These are phyloP conservation scores for Pestalotiopsis sp. DNA, from an alignment of 2,329 filamentous ascomycete genomes.

Conservation along the genomic window DNA sequence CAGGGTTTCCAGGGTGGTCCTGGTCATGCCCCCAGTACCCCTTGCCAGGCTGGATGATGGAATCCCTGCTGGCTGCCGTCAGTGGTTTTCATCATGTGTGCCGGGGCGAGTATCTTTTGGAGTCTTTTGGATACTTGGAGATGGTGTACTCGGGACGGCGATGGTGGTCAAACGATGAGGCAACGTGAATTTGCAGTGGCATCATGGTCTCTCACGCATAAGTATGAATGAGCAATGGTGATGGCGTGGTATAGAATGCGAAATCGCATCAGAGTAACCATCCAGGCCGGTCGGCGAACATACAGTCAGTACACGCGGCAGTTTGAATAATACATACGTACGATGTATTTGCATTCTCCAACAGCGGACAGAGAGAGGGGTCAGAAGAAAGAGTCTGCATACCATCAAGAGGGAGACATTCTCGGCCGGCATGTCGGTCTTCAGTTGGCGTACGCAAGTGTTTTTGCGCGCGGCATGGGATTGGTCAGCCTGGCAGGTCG, in stretches of 20 bases:
- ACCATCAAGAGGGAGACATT: too few relatives aligned
- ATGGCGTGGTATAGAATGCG: not conserved
- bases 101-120: not conserved
- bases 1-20: not conserved
- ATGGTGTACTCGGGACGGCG: not conserved
- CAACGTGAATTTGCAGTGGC: not conserved
- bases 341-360: not conserved
- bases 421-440: not conserved
- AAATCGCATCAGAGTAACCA: not conserved
- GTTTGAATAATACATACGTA: too few relatives aligned
- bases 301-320: too few relatives aligned
- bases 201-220: not conserved
- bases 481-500: not conserved
- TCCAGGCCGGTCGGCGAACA: too few relatives aligned
- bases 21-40: not conserved
- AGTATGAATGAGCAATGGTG: not conserved
- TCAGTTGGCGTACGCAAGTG: not conserved
- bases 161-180: not conserved
- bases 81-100: not conserved
- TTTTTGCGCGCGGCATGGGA: slow-evolving; percentile 1
- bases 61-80: not conserved
- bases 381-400: not conserved
- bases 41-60: not conserved
- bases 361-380: not conserved
- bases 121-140: not conserved